A percentile compares a stretch with the other conserved stretches of the same genome.
Conservation (phyloP, 2,329 filamentous ascomycete genomes). For the Colletotrichum kahawae region DNA sequence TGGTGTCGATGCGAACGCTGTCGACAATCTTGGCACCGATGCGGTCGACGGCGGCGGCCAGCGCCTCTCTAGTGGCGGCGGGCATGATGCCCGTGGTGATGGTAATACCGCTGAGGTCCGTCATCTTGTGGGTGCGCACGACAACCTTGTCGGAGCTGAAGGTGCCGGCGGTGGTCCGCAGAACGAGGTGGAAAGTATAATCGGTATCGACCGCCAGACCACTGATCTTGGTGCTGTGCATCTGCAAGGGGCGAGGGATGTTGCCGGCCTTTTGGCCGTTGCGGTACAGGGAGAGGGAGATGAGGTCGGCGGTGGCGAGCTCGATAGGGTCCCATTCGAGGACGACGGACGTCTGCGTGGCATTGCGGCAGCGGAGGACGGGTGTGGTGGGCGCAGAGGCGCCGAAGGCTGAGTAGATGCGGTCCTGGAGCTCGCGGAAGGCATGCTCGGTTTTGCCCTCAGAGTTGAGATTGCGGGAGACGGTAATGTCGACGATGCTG, state of each 20-base stretch:
- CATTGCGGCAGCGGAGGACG: conserved; percentile 89
- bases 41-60: conserved; percentile 78
- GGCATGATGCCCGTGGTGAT: conserved; percentile 91
- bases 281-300: conserved; percentile 88
- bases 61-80: conserved; percentile 70
- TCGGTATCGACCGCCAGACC: conserved; percentile 96
- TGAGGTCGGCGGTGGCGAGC: conserved; percentile 88
- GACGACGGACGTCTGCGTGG: conserved; percentile 97
- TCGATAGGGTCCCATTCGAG: conserved; percentile 97
- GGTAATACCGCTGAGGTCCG: conserved; percentile 92
- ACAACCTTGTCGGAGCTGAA: conserved; percentile 82
- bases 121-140: conserved; percentile 98
- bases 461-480: conserved; percentile 82
- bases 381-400: conserved; percentile 78
- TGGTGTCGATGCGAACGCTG: conserved; percentile 92
- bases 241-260: conserved; percentile 85
- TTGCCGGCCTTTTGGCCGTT: conserved; percentile 97
- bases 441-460: conserved; percentile 76
- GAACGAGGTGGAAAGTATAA: conserved; percentile 91
- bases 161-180: conserved; percentile 89
- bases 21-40: conserved; percentile 95
- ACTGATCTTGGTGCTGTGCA: conserved; percentile 95
- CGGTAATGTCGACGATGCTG: conserved; percentile 97
- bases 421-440: conserved; percentile 86
- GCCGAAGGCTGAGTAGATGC: conserved; percentile 88